Percentiles rank a stretch among this genome's conserved stretches.
Conservation (phyloP, 768 basidiomycete species). For the Plicaturopsis crispa region DNA sequence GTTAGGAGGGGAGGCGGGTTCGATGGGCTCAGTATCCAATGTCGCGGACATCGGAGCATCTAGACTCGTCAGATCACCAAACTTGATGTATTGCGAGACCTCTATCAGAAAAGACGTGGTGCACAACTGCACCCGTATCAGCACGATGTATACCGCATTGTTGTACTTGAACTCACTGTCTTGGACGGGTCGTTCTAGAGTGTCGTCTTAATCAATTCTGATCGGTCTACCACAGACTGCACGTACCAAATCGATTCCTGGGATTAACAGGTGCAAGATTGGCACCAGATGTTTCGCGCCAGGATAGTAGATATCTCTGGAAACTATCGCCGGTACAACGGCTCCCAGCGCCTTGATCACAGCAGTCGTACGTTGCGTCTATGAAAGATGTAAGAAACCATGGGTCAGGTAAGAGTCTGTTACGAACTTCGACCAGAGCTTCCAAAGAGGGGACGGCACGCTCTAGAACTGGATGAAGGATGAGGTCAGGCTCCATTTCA, state of each 20-base stretch:
- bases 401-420: too few relatives aligned
- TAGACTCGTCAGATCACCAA: constrained; percentile 49
- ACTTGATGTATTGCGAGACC: constrained; percentile 67
- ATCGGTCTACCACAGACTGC: too few relatives aligned
- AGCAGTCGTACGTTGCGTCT: constrained; percentile 82
- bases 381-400: too few relatives aligned
- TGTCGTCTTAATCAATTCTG: constrained; percentile 2
- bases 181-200: constrained; percentile 70
- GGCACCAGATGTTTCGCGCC: constrained; percentile 79
- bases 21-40: constrained; percentile 26
- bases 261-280: constrained; percentile 73
- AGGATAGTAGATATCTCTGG: constrained; percentile 67
- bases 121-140: constrained; percentile 41
- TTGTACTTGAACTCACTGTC: constrained; percentile 40
- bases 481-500: constrained; percentile 79
- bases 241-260: constrained; percentile 79
- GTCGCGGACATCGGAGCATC: constrained; percentile 20
- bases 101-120: constrained; percentile 72
- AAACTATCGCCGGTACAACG: constrained; percentile 75
- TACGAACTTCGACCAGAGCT: constrained; percentile 70
- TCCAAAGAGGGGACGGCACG: constrained; percentile 84
- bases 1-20: constrained; percentile 20
- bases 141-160: constrained; percentile 1
- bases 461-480: constrained; percentile 75
- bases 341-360: constrained; percentile 82